Evolutionary conservation across 306 rosid genomes (phyloP).

Genomic region (Cucurbita ficifolia): DNA sequence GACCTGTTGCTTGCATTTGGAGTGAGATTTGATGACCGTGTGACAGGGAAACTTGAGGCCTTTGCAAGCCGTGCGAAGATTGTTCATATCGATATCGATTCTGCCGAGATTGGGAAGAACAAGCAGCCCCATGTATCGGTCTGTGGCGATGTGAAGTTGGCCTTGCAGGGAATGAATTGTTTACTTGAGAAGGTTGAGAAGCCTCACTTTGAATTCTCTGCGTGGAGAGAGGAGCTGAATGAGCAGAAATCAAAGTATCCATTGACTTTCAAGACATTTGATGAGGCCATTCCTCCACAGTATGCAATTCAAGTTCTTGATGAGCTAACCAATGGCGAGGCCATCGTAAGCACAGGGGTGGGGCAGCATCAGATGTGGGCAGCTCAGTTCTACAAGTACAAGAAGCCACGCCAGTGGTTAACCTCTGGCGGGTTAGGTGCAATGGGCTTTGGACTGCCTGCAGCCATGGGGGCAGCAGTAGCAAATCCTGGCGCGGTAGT

Average conservation of each 20-base stretch:
- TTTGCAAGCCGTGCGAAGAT: conserved; percentile 84
- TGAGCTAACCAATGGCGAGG: conserved; percentile 62
- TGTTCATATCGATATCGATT: conserved; percentile 80
- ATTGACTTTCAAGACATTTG: conserved; percentile 52
- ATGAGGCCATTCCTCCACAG: conserved; percentile 62
- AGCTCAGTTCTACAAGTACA: conserved; percentile 53
- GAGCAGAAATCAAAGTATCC: conserved; percentile 60
- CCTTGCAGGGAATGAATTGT: conserved; percentile 45
- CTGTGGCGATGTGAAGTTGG: conserved; percentile 63
- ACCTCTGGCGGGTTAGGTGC: conserved; percentile 84
- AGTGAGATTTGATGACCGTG: conserved; percentile 89
- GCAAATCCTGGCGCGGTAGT: conserved; percentile 50
- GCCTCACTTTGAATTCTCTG: conserved; percentile 27
- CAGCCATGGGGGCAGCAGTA: conserved; percentile 81
- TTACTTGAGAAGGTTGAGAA: conserved; percentile 26
- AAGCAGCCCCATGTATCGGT: conserved; percentile 68
- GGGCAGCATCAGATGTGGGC: conserved; percentile 52
- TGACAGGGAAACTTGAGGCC: conserved; percentile 75
- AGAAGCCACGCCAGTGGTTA: conserved; percentile 75
- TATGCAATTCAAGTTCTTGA: conserved; percentile 73
- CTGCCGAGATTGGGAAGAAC: conserved; percentile 93
- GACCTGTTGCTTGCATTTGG: conserved; percentile 83
- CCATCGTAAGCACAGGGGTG: conserved; percentile 76
- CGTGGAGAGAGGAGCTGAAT: conserved; percentile 64
- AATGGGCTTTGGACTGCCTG: conserved; percentile 92